Conservation (phyloP, 805 yeast genomes). For the Diddensiella transvaalensis region DNA sequence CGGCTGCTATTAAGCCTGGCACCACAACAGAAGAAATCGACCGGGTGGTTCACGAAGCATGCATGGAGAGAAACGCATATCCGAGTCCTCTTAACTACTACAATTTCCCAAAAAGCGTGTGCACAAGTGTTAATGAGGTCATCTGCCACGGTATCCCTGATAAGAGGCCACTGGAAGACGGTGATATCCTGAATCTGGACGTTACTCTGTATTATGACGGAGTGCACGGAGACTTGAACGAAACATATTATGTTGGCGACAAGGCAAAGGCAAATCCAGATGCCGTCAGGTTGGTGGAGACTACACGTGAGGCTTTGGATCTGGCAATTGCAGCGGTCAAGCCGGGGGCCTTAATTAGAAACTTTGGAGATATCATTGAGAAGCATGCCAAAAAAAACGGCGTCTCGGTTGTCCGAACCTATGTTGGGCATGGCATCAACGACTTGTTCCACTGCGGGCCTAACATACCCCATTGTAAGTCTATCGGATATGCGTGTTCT, state of each 20-base stretch:
- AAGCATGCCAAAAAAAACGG: constrained; percentile 73
- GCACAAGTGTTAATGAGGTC: constrained; percentile 92
- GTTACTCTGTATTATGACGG: constrained; percentile 83
- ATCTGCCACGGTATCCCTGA: constrained; percentile 98
- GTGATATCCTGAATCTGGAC: constrained; percentile 91
- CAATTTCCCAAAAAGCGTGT: constrained; percentile 86
- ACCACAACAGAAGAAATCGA: constrained; percentile 92
- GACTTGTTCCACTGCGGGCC: constrained; percentile 87
- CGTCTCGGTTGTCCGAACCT: constrained; percentile 84
- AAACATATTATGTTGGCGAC: constrained; percentile 94
- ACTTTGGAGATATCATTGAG: constrained; percentile 84
- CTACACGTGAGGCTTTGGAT: constrained; percentile 83
- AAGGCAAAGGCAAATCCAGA: constrained; percentile 77
- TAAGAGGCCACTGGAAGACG: constrained; percentile 78
- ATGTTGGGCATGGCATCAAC: constrained; percentile 93
- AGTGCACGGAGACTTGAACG: constrained; percentile 90
- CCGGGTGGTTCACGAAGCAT: constrained; percentile 78
- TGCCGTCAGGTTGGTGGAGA: constrained; percentile 84
- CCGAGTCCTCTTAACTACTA: constrained; percentile 95
- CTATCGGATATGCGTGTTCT: not conserved
- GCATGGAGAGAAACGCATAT: constrained; percentile 82
- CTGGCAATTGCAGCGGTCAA: constrained; percentile 79
- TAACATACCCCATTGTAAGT: constrained; percentile 71
- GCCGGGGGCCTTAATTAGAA: constrained; percentile 87
- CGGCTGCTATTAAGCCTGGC: constrained; percentile 79